Conservation (phyloP, 345 rosid genomes). For the Iberis pinnata region DNA sequence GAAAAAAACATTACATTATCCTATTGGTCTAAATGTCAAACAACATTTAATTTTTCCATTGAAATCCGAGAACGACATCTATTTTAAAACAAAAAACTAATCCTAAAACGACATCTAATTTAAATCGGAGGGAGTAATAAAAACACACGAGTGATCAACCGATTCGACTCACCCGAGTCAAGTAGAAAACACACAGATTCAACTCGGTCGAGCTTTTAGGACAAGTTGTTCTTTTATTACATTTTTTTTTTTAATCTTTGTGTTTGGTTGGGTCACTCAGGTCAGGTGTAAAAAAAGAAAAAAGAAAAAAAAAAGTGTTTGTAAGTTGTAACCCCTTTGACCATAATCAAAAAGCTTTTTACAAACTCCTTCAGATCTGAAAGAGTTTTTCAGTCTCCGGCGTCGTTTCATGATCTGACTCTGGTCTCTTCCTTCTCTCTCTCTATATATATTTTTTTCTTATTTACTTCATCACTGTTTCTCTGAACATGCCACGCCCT, state of each 20-base stretch:
- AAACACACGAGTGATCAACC: conserved; percentile 27
- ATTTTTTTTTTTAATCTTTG: neutral
- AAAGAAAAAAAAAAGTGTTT: conserved; percentile 8
- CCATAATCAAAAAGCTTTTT: conserved; percentile 24
- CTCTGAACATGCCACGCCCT: conserved; percentile 59
- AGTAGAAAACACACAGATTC: conserved; percentile 10
- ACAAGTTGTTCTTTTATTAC: conserved; percentile 14
- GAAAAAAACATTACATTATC: no score
- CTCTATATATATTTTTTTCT: no score
- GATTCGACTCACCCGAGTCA: conserved; percentile 27
- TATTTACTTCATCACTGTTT: conserved; percentile 21
- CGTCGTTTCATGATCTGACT: conserved; percentile 46
- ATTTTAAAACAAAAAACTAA: no score
- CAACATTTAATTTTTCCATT: no score
- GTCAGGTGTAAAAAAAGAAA: conserved; percentile 26
- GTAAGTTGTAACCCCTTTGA: conserved; percentile 24
- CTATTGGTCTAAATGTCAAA: no score
- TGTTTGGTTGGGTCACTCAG: conserved; percentile 34
- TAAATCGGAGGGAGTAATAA: neutral
- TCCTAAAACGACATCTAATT: no score
- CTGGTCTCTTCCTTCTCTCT: conserved; percentile 20
- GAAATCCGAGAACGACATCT: no score
- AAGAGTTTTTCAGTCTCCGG: conserved; percentile 28
- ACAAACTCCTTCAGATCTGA: conserved; percentile 32
- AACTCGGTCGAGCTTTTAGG: conserved; percentile 21